phyloP scores from a whole-genome alignment of 345 rosid genomes.

The Gossypium sturtianum region DNA sequence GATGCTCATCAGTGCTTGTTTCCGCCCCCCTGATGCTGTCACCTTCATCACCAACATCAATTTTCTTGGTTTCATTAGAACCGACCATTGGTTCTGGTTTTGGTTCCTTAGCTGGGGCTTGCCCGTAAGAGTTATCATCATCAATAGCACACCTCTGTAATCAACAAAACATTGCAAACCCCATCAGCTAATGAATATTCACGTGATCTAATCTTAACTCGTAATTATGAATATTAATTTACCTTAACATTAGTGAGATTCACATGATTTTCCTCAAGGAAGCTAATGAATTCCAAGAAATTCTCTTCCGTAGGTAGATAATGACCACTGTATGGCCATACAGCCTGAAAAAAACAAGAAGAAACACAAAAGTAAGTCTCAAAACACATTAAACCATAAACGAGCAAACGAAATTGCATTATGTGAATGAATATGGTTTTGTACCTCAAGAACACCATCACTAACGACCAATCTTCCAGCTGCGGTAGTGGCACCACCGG shows the following conservation, averaged over 20 bases:
- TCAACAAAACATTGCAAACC: constrained; percentile 1
- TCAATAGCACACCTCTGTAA: constrained; percentile 63
- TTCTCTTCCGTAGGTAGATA: constrained; percentile 94
- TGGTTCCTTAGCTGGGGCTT: constrained; percentile 18
- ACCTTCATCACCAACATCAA: neutral
- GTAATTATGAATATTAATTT: neutral
- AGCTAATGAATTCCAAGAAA: constrained; percentile 65
- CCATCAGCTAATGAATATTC: neutral
- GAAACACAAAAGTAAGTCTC: neutral
- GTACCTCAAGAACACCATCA: constrained; percentile 49
- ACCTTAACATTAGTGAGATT: constrained; percentile 88
- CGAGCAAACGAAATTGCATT: neutral
- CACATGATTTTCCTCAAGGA: constrained; percentile 57
- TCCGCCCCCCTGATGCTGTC: neutral
- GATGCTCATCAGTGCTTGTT: constrained; percentile 1
- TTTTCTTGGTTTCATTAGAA: constrained; percentile 2
- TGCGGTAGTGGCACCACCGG: constrained; percentile 67
- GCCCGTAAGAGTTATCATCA: constrained; percentile 38
- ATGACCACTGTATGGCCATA: constrained; percentile 98
- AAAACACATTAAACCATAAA: neutral
- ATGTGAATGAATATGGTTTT: neutral
- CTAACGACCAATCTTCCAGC: constrained; percentile 63
- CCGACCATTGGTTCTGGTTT: constrained; percentile 1
- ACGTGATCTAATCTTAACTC: neutral
- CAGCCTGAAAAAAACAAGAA: constrained; percentile 41